A percentile compares a stretch with the other conserved stretches of the same genome.
Evolutionary conservation across 164 flowering plant genomes (phyloP).

Genomic region (Umbellularia californica): DNA sequence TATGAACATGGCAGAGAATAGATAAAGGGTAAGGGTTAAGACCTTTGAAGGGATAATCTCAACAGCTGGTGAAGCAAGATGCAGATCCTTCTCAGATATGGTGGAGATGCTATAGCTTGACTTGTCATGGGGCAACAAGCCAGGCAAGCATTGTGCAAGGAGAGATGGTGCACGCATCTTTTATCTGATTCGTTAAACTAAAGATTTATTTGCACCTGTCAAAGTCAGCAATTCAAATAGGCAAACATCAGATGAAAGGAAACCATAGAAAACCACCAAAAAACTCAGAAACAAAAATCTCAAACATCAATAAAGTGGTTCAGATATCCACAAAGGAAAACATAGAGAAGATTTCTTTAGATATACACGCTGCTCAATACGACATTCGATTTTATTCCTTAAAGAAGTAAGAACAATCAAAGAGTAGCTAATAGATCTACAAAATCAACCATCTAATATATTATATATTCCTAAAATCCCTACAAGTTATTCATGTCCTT

Average conservation of each 20-base stretch:
- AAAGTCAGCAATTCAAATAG: background rate
- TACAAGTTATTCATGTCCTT: too few species aligned
- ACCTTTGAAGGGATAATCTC: conserved; percentile 94
- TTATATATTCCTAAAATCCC: too few species aligned
- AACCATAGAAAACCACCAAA: background rate
- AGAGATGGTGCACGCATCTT: conserved; percentile 78
- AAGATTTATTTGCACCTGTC: conserved; percentile 1
- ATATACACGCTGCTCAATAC: too few species aligned
- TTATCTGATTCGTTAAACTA: background rate
- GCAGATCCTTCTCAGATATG: conserved; percentile 52
- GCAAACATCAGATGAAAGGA: background rate
- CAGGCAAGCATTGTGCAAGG: conserved; percentile 79
- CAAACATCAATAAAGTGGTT: background rate
- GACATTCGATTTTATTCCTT: too few species aligned
- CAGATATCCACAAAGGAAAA: background rate
- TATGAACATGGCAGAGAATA: too few species aligned
- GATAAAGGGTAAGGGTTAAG: background rate
- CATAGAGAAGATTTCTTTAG: too few species aligned
- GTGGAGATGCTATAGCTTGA: conserved; percentile 44
- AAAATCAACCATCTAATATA: too few species aligned
- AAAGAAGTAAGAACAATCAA: too few species aligned
- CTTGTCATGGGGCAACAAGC: conserved; percentile 55
- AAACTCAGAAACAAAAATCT: too few species aligned
- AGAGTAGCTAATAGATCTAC: too few species aligned
- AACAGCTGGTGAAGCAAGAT: conserved; percentile 78